Evolutionary conservation across 352 stramenopile genomes (phyloP).

Genomic region (Globisporangium cederbergense): DNA sequence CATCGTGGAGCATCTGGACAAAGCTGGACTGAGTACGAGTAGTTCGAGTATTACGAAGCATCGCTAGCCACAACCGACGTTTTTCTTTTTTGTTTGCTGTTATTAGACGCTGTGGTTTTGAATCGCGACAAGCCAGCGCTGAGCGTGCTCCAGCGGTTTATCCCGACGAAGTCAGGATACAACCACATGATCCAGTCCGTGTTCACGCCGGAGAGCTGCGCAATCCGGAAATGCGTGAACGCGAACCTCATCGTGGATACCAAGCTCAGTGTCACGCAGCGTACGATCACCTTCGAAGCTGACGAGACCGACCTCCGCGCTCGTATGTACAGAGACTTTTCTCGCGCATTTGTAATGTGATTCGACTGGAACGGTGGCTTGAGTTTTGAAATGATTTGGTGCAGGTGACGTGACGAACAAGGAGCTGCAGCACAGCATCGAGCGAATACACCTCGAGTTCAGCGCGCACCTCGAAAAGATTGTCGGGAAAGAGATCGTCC

Average conservation of each 20-base stretch:
- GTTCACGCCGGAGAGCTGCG: conserved; percentile 57
- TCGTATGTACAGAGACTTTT: conserved; percentile 23
- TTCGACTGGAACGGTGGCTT: no score
- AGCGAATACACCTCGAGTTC: conserved; percentile 57
- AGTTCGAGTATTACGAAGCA: not conserved
- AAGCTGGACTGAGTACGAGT: conserved; percentile 19
- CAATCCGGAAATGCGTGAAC: conserved; percentile 65
- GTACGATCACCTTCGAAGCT: conserved; percentile 61
- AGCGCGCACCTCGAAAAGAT: conserved; percentile 56
- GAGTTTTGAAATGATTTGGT: no score
- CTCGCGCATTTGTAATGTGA: no score
- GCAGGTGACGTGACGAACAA: conserved; percentile 45
- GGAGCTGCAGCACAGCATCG: conserved; percentile 39
- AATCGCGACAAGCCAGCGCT: conserved; percentile 49
- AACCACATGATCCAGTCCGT: conserved; percentile 65
- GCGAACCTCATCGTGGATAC: conserved; percentile 40
- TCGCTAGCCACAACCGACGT: not conserved
- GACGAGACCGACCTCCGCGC: conserved; percentile 39
- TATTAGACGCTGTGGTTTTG: conserved; percentile 26
- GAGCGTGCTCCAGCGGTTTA: conserved; percentile 63
- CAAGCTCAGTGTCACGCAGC: conserved; percentile 30
- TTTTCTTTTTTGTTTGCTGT: not conserved
- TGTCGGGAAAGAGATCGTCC: conserved; percentile 54
- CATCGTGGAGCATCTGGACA: conserved; percentile 58
- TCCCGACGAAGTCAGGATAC: conserved; percentile 66